Evolutionary conservation across 1,284 basidiomycete species (phyloP).

Genomic region (Austropuccinia psidii): DNA sequence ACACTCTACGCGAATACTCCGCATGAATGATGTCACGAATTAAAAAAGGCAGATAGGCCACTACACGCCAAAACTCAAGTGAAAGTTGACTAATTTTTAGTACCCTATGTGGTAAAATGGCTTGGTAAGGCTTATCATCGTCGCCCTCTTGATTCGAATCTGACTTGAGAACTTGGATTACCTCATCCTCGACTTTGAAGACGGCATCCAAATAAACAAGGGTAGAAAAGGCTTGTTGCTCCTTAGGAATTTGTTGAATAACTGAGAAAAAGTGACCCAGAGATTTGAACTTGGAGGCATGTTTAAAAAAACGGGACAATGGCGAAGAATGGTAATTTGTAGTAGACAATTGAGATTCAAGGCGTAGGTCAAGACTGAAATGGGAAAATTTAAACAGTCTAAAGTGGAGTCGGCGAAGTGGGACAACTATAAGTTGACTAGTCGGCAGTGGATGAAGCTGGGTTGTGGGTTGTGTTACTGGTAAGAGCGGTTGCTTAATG

Average conservation of each 20-base stretch:
- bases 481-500: not conserved
- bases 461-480: not conserved
- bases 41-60: constrained; percentile 59
- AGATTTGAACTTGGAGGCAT: not conserved
- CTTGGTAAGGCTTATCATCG: not conserved
- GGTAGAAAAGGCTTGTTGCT: not conserved
- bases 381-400: not conserved
- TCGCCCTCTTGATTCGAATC: not conserved
- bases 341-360: not conserved
- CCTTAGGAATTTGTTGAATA: not conserved
- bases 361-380: not conserved
- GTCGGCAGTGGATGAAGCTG: not conserved
- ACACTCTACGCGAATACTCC: constrained; percentile 56
- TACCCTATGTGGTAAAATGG: constrained; percentile 52
- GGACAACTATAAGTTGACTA: not conserved
- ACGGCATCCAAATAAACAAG: not conserved
- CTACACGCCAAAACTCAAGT: constrained; percentile 52
- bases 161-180: too few relatives aligned
- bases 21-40: constrained; percentile 59
- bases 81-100: constrained; percentile 56
- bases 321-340: not conserved
- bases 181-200: too few relatives aligned
- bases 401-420: not conserved
- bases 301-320: not conserved
- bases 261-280: constrained; percentile 1